Conservation (phyloP, 495 filamentous ascomycete genomes). For the Pyronema omphalodes region DNA sequence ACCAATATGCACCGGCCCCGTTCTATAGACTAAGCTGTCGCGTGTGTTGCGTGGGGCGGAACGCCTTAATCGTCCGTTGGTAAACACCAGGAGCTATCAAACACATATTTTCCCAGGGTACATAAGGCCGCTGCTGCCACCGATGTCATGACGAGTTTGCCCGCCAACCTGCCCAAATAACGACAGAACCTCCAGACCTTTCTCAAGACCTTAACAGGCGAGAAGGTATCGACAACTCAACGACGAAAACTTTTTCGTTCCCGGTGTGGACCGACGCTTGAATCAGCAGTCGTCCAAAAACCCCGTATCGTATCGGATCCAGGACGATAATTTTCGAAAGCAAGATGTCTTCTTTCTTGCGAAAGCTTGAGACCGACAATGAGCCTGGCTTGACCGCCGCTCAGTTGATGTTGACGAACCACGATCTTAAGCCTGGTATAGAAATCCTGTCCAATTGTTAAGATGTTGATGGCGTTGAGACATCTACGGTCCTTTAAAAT, state of each 20-base stretch:
- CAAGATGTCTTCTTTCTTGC: conserved; percentile 7
- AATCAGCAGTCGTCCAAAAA: not conserved
- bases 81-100: not conserved
- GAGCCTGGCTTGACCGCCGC: conserved; percentile 67
- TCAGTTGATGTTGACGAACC: conserved; percentile 80
- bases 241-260: not conserved
- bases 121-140: not conserved
- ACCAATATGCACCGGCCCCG: not conserved
- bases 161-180: not conserved
- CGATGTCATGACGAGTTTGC: not conserved
- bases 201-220: not conserved
- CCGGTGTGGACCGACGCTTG: not conserved
- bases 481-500: not conserved
- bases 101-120: not conserved
- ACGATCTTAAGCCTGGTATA: conserved; percentile 69
- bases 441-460: too few relatives aligned
- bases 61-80: not conserved
- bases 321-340: not conserved
- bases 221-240: not conserved
- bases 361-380: conserved; percentile 48
- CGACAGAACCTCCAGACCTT: not conserved
- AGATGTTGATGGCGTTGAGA: not conserved
- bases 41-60: not conserved
- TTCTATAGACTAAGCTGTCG: not conserved
- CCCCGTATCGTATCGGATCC: not conserved